phyloP scores from a whole-genome alignment of 768 basidiomycete genomes.

The Suillus discolor region DNA sequence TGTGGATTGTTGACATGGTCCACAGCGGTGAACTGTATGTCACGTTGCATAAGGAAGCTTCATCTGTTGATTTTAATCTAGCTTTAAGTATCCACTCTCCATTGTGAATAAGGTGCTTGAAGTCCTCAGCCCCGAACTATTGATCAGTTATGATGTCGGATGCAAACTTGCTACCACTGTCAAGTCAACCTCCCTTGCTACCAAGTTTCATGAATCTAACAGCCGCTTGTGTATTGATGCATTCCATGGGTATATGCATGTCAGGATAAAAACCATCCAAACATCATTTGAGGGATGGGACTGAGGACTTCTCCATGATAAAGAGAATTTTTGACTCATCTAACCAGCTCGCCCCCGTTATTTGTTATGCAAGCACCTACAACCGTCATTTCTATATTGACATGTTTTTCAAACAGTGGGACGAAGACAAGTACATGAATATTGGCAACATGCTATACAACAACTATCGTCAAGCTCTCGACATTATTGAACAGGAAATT shows the following conservation, averaged over 20 bases:
- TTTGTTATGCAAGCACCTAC: slow-evolving; percentile 16
- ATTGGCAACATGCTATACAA: slow-evolving; percentile 16
- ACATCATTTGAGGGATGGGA: slow-evolving; percentile 30
- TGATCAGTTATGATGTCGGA: slow-evolving; percentile 31
- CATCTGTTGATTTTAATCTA: slow-evolving; percentile 10
- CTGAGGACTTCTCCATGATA: slow-evolving; percentile 36
- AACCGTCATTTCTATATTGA: not conserved
- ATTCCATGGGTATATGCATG: slow-evolving; percentile 43
- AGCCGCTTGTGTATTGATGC: slow-evolving; percentile 21
- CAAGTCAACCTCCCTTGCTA: slow-evolving; percentile 18
- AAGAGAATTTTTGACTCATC: slow-evolving; percentile 29
- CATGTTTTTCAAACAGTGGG: slow-evolving; percentile 4
- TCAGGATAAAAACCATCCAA: slow-evolving; percentile 36
- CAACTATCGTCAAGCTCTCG: slow-evolving; percentile 29
- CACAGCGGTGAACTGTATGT: slow-evolving; percentile 40
- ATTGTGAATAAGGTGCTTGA: slow-evolving; percentile 25
- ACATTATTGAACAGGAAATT: slow-evolving; percentile 9
- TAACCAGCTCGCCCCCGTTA: slow-evolving; percentile 21
- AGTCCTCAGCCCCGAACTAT: slow-evolving; percentile 13
- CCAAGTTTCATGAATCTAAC: slow-evolving; percentile 16
- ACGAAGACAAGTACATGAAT: slow-evolving; percentile 12
- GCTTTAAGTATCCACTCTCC: slow-evolving; percentile 22
- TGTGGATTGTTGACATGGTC: slow-evolving; percentile 35
- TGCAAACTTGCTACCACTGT: slow-evolving; percentile 27
- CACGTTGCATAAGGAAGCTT: not conserved